Conservation (phyloP, 306 rosid species). For the Gastrolobium villosum region DNA sequence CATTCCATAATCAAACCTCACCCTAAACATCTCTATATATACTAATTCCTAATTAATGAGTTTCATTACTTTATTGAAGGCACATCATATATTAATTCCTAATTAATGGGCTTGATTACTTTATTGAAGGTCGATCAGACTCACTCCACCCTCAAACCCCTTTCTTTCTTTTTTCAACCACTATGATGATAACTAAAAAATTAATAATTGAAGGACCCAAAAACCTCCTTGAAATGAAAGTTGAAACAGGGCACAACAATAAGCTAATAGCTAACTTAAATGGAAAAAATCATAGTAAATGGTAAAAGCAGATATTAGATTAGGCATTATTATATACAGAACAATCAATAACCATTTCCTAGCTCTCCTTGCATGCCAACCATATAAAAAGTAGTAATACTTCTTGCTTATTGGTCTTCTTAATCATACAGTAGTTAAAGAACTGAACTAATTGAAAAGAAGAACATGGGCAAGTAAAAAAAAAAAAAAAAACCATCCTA, state of each 20-base stretch:
- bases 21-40: too few relatives aligned
- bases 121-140: too few relatives aligned
- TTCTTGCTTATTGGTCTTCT: conserved; percentile 3
- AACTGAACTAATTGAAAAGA: not conserved
- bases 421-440: not conserved
- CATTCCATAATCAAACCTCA: too few relatives aligned
- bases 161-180: too few relatives aligned
- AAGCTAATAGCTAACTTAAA: not conserved
- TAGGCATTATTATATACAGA: conserved; percentile 32
- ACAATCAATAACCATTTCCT: not conserved
- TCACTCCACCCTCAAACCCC: too few relatives aligned
- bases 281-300: not conserved
- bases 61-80: too few relatives aligned
- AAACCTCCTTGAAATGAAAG: not conserved
- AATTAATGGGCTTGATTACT: too few relatives aligned
- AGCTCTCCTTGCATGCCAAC: conserved; percentile 27
- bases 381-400: not conserved
- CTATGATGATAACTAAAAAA: not conserved
- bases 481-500: not conserved
- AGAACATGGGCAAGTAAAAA: not conserved
- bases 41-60: too few relatives aligned
- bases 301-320: not conserved
- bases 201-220: not conserved
- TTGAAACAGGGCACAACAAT: conserved; percentile 7
- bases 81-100: too few relatives aligned